These are phyloP conservation scores for Suillus bovinus DNA, from an alignment of 768 basidiomycete genomes.

Conservation along the genomic window DNA sequence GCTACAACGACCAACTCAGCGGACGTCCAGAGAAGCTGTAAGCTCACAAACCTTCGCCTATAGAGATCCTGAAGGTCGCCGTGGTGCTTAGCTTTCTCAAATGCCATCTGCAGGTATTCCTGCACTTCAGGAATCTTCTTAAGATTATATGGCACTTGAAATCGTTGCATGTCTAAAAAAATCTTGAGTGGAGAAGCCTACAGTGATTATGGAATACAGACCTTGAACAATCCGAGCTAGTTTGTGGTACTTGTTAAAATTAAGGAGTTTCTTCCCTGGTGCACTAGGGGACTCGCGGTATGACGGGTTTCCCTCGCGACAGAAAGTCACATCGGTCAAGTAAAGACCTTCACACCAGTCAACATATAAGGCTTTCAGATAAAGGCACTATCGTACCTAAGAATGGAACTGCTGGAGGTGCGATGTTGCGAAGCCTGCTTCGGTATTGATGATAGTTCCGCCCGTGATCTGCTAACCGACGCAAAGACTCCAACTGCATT, in stretches of 20 bases:
- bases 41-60: conserved; percentile 65
- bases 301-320: conserved; percentile 91
- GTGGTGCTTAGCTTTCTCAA: conserved; percentile 72
- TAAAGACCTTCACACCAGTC: conserved; percentile 60
- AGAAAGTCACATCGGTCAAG: conserved; percentile 92
- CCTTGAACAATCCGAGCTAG: conserved; percentile 84
- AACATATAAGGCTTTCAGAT: neutral
- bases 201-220: conserved; percentile 24
- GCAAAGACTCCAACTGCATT: conserved; percentile 71
- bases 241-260: conserved; percentile 96
- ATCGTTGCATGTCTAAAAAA: conserved; percentile 81
- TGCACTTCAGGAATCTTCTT: conserved; percentile 91
- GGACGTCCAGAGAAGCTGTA: neutral
- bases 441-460: conserved; percentile 93
- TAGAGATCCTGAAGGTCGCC: conserved; percentile 88
- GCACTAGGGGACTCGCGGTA: conserved; percentile 77
- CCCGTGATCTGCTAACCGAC: conserved; percentile 88
- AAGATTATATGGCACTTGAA: conserved; percentile 84
- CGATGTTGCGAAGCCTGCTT: conserved; percentile 79
- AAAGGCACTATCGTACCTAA: conserved; percentile 54
- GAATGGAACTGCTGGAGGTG: conserved; percentile 93
- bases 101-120: conserved; percentile 68
- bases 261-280: conserved; percentile 78
- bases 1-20: conserved; percentile 37
- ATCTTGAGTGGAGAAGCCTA: conserved; percentile 8